Base-by-base conservation (phyloP, 208 protist genomes). In the Leishmania tarentolae region DNA sequence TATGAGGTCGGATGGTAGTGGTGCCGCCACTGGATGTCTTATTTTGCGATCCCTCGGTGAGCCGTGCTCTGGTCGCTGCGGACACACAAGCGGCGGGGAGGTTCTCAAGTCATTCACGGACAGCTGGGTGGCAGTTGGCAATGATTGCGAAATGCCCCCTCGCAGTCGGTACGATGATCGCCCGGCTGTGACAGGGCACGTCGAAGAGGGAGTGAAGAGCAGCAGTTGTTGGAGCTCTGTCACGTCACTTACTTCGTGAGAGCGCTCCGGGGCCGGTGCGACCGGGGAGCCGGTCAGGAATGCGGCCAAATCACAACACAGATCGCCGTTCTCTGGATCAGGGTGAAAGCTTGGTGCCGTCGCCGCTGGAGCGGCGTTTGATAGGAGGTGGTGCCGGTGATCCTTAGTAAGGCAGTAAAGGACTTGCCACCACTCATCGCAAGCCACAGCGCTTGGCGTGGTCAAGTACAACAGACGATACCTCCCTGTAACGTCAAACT, bases 401-500 rank as follows among this genome's bases (percentile, higher is more conserved):
- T 76, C 24, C 5, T 61, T 5, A 52, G 47, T 68, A n/a, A 85
- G 72, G 61, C 77, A 77, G 77, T 82, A 53, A 68, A 85, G 73
- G 42, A 42, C 82, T 5, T 73, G 65, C 82, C 82, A 82, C 82
- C 82, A 85, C 42, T 85, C 77, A 68, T 85, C 73, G 44, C 82
- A 85, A 31, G 66, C 65, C 15, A 44, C 52, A n/a, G 63, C 72
- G 5, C 42, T 73, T 42, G 82, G 50, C 31, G 71, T 63, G 2
- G 82, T 82, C 13, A 85, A 24, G 46, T 76, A 79, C 7, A 85
- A 37, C 4, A 79, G 65, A 17, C 71, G 77, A 50, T 78, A 75
- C 3, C 52, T 35, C 44, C 77, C 82, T 3, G 82, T 61, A 19
- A 75, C 72, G 19, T 73, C 77, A 15, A 59, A 70, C 19, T 17